A percentile compares a stretch with the other conserved stretches of the same genome.
phyloP scores from a whole-genome alignment of 306 rosid species.

The Cucurbita maxima region DNA sequence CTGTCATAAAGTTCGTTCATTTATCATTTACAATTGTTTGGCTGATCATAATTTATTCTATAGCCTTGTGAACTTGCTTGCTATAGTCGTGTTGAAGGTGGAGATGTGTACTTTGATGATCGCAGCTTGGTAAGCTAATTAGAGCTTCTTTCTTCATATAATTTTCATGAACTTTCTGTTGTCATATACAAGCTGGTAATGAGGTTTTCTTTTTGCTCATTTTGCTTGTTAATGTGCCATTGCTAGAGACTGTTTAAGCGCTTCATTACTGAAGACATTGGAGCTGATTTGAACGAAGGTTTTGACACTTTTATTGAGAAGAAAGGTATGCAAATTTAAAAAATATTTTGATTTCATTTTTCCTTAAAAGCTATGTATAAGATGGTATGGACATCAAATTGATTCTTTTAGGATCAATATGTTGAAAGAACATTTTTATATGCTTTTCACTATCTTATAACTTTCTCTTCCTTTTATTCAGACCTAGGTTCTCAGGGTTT shows the following conservation, averaged over 20 bases:
- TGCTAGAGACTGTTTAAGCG: slow-evolving; percentile 88
- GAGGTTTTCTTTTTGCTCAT: background rate
- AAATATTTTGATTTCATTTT: background rate
- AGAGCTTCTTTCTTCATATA: background rate
- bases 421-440: slow-evolving; percentile 9
- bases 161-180: background rate
- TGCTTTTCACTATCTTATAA: background rate
- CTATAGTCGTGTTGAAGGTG: slow-evolving; percentile 87
- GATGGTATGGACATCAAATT: background rate
- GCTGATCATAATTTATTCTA: slow-evolving; percentile 19
- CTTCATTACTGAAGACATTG: slow-evolving; percentile 74
- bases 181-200: background rate
- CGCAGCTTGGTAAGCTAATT: slow-evolving; percentile 58
- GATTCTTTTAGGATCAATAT: slow-evolving; percentile 2
- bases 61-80: slow-evolving; percentile 81
- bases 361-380: background rate
- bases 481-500: slow-evolving; percentile 85
- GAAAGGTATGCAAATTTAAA: slow-evolving; percentile 29
- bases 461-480: slow-evolving; percentile 18
- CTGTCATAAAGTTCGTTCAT: background rate
- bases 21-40: background rate
- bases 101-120: slow-evolving; percentile 74
- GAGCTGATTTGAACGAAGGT: slow-evolving; percentile 74
- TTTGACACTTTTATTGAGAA: slow-evolving; percentile 65
- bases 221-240: slow-evolving; percentile 4